Evolutionary conservation across 78 protist species (phyloP).

Genomic region (Dictyostelium firmibasis): DNA sequence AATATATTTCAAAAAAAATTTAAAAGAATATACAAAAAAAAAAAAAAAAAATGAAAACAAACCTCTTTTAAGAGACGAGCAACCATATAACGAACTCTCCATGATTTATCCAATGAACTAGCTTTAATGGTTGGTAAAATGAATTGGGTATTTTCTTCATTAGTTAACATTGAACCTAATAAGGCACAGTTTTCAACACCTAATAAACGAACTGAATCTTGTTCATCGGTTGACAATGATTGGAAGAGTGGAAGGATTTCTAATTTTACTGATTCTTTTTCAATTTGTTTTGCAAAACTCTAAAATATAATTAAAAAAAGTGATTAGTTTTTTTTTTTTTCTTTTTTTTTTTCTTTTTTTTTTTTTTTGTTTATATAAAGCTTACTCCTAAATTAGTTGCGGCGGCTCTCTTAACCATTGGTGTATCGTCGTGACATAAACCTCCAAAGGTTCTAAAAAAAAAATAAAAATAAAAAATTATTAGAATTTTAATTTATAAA

Average conservation of each 20-base stretch:
- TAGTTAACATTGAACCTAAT: conserved; percentile 77
- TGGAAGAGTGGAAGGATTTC: conserved; percentile 92
- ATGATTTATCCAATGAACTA: conserved; percentile 91
- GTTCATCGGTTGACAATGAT: conserved; percentile 91
- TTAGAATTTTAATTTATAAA: background rate
- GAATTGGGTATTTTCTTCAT: conserved; percentile 78
- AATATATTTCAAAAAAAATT: background rate
- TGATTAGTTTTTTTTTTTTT: background rate
- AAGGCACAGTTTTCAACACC: conserved; percentile 92
- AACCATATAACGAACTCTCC: conserved; percentile 98
- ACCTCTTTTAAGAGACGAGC: conserved; percentile 90
- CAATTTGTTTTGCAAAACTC: conserved; percentile 84
- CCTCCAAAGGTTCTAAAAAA: conserved; percentile 67
- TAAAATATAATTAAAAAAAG: background rate
- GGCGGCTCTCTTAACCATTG: conserved; percentile 97
- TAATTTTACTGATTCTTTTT: conserved; percentile 56
- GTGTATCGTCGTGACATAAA: conserved; percentile 95
- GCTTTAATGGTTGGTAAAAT: conserved; percentile 83
- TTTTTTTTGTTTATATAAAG: background rate
- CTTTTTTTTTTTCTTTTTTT: background rate
- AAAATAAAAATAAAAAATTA: background rate
- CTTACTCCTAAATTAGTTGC: conserved; percentile 85
- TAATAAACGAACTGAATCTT: conserved; percentile 97
- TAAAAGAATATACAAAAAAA: background rate
- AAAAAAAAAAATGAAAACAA: background rate